Evolutionary conservation across 1,284 basidiomycete species (phyloP), one percentile per base, ranked within the genome.

Genomic region (Fomes fomentarius): DNA sequence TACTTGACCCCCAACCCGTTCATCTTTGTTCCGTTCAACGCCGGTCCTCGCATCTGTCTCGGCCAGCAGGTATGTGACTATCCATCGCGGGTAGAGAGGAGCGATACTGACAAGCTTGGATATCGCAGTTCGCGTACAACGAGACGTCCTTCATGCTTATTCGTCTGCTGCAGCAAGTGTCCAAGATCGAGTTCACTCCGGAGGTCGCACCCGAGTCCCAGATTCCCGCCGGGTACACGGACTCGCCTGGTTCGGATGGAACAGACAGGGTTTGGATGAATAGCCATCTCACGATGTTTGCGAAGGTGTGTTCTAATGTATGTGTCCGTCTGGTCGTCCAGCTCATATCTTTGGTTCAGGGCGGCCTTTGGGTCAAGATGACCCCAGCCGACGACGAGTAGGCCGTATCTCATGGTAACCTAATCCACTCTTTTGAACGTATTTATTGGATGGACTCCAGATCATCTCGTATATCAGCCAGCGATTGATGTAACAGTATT

Each of bases 91-190:
- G n/a, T n/a, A n/a, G n/a, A n/a, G n/a, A n/a, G n/a, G n/a, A n/a
- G n/a, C n/a, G n/a, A n/a, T 37, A n/a, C 14, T 26, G 22, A 26
- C 14, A 28, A 15, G 2, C 19, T 28, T 25, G 17, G 9, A 21
- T 34, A 4, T 14, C 4, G 12, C 52, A 87, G 79, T 86, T 86
- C 65, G 86, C 87, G 3, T 87, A 86, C 66, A 85, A 87, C 65
- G 84, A 87, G 61, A 78, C 79, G 62, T 86, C 85, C 1, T 87
- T 85, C 70, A 79, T 86, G 74, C 65, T 88, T 53, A 76, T 87
- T 39, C 79, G 84, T 10, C 70, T 89, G n/a, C 66, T 89, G 17
- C 86, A 89, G 68, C 67, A 71, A 33, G 84, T 88, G 68, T 74
- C 76, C 0, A 68, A 69, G 0, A 72, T 89, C 25, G 62, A 54